Evolutionary conservation across 2,329 filamentous ascomycete genomes (phyloP), one percentile per base, ranked within the genome.

Genomic region (Zymoseptoria pseudotritici): DNA sequence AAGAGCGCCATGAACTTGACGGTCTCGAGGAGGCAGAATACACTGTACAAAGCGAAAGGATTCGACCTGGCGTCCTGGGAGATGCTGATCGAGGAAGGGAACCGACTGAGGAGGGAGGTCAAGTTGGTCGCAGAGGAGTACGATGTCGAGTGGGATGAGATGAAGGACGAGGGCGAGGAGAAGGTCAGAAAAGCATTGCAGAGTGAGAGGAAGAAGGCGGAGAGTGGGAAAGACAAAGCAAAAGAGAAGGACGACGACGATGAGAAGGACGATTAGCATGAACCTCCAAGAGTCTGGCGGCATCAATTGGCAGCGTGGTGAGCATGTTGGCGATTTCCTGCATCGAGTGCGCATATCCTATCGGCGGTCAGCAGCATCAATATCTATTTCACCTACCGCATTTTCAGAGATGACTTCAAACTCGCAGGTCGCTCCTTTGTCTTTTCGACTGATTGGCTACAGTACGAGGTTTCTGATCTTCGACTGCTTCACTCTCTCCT

Each of bases 1-100:
- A 87, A 89, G 66, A 87, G 87, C 2, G 91, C 92, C 26, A 85
- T 96, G 77, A 92, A 95, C 72, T 82, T 95, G 57, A 96, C 92
- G 6, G 88, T 96, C 46, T 90, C 85, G 46, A 82, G 86, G 42
- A 83, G 91, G 4, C 91, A 96, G 74, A 82, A 83, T 58, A 84
- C 86, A 56, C 78, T 96, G 10, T 96, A 97, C 72, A 81, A 88
- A 66, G 78, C 81, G 51, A 84, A 85, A 10, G 90, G 90, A 0
- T 90, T 97, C 66, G 87, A 96, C 69, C 72, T 89, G 21, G 79
- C 81, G 42, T 83, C 83, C 62, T 97, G 92, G 92, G 89, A 95
- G 68, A 78, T 80, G 3, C 70, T 95, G 31, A 84, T 95, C 2
- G 85, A 91, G 54, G 91, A 96, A 63, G 90, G 86, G 0, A 96